Conservation (phyloP, 1,284 basidiomycete species). For the Ceratobasidium sp. region DNA sequence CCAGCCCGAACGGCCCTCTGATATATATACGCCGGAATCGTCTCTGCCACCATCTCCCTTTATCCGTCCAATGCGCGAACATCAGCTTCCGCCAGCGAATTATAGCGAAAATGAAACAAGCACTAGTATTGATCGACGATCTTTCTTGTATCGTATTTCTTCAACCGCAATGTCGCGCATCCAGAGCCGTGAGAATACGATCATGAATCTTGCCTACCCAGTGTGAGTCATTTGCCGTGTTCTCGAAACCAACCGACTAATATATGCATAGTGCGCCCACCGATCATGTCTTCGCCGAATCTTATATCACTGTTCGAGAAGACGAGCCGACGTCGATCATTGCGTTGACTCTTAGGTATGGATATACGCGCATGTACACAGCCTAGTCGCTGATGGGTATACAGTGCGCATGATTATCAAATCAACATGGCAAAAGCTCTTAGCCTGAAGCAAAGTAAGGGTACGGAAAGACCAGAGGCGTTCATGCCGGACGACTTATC, state of each 20-base stretch:
- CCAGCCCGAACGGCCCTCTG: constrained; percentile 55
- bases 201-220: constrained; percentile 45
- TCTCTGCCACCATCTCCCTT: constrained; percentile 52
- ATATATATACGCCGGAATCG: constrained; percentile 56
- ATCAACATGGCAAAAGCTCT: constrained; percentile 79
- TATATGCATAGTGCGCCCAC: constrained; percentile 56
- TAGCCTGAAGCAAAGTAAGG: constrained; percentile 64
- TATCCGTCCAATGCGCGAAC: constrained; percentile 38
- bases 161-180: constrained; percentile 36
- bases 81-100: constrained; percentile 12
- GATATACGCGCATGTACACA: not conserved
- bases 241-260: not conserved
- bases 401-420: constrained; percentile 88
- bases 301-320: constrained; percentile 94
- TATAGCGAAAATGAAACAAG: constrained; percentile 44
- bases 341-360: constrained; percentile 90
- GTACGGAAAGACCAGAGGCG: constrained; percentile 51
- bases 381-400: not conserved
- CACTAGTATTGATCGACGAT: constrained; percentile 30
- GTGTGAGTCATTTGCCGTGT: constrained; percentile 68
- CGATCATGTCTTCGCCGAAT: constrained; percentile 96
- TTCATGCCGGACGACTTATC: constrained; percentile 91
- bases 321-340: constrained; percentile 99
- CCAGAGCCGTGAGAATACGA: constrained; percentile 21
- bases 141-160: constrained; percentile 34